These are phyloP conservation scores for Imleria badia DNA, from an alignment of 768 basidiomycete species.

Conservation along the genomic window DNA sequence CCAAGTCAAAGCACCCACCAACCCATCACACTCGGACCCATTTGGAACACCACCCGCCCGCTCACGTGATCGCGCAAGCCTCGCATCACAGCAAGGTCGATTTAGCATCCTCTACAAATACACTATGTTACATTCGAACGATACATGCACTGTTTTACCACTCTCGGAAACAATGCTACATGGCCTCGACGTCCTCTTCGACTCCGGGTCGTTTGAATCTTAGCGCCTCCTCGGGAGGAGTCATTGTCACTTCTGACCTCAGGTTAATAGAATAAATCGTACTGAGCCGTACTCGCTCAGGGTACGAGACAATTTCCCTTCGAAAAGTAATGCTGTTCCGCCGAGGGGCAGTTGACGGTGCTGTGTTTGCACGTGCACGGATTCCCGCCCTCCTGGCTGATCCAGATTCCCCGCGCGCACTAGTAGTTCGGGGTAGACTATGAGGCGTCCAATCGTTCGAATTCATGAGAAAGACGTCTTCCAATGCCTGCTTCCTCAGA, in stretches of 20 bases:
- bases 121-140: not conserved
- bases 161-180: not conserved
- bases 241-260: not conserved
- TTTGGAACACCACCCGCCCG: constrained; percentile 29
- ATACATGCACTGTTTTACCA: not conserved
- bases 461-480: not conserved
- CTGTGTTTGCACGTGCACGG: not conserved
- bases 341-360: not conserved
- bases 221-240: not conserved
- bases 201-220: not conserved
- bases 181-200: not conserved
- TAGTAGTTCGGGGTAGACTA: not conserved
- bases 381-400: not conserved
- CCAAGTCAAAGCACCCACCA: constrained; percentile 21
- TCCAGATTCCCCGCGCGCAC: not conserved
- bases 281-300: not conserved
- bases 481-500: constrained; percentile 41
- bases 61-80: constrained; percentile 24
- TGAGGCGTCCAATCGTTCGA: not conserved
- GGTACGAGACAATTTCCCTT: not conserved
- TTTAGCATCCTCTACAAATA: not conserved
- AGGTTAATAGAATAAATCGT: not conserved
- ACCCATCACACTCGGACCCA: constrained; percentile 23
- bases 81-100: not conserved
- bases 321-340: not conserved